Percentiles rank a stretch among this genome's conserved stretches.
These are phyloP conservation scores for Botrytis paeoniae DNA, from an alignment of 2,329 filamentous ascomycete species.

Conservation along the genomic window DNA sequence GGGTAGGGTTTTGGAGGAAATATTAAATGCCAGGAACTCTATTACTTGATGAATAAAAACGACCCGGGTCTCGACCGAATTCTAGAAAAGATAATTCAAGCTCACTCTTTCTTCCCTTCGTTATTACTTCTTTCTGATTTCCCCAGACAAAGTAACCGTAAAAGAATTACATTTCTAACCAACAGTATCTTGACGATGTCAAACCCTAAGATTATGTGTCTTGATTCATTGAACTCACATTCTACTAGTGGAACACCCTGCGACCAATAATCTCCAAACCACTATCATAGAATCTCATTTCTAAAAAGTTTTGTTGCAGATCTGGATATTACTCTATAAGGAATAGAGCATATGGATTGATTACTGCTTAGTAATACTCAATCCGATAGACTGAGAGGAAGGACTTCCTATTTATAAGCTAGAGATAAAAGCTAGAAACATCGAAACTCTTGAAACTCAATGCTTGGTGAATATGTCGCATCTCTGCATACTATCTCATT, in stretches of 20 bases:
- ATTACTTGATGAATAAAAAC: background rate
- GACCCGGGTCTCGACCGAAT: background rate
- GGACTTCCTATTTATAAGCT: background rate
- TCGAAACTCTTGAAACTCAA: background rate
- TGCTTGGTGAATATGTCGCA: background rate
- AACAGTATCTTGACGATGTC: background rate
- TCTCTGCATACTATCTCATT: background rate
- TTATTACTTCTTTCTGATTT: background rate
- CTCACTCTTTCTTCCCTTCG: background rate
- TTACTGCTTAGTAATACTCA: background rate
- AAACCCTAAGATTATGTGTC: background rate
- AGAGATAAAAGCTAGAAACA: background rate
- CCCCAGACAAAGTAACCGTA: no score
- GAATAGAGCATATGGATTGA: background rate
- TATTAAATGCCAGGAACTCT: rapidly evolving
- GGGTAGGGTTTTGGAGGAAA: background rate
- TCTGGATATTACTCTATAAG: background rate
- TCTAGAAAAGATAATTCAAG: background rate
- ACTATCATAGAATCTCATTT: background rate
- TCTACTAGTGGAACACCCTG: no score
- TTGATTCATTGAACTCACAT: no score
- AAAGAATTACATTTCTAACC: background rate
- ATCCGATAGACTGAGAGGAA: background rate
- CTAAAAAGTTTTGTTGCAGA: background rate
- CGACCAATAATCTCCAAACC: no score